These are phyloP conservation scores for Monosporascus sp. DNA, from an alignment of 2,329 filamentous ascomycete species.

Conservation along the genomic window DNA sequence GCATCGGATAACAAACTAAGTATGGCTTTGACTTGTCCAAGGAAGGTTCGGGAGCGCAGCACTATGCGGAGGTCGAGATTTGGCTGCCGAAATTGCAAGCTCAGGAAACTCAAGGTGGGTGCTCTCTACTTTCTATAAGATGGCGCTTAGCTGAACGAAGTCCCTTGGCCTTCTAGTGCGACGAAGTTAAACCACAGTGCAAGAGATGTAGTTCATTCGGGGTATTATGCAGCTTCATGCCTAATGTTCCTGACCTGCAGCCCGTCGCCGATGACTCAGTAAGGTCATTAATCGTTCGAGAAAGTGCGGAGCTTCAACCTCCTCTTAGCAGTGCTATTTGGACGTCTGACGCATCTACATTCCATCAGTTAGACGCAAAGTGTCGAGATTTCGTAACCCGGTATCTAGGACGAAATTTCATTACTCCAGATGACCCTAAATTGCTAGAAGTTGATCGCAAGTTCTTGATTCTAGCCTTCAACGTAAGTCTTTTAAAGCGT, in stretches of 20 bases:
- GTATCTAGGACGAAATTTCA: slow-evolving; percentile 33
- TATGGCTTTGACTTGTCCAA: neutral
- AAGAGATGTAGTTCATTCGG: slow-evolving; percentile 37
- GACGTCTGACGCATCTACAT: slow-evolving; percentile 22
- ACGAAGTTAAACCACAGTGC: slow-evolving; percentile 40
- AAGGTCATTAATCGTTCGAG: slow-evolving; percentile 10
- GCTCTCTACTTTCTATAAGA: neutral
- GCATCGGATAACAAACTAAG: neutral
- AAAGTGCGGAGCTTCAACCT: slow-evolving; percentile 15
- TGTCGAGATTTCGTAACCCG: slow-evolving; percentile 37
- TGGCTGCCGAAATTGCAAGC: slow-evolving; percentile 47
- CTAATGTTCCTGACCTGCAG: slow-evolving; percentile 32
- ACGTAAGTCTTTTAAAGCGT: slow-evolving; percentile 22
- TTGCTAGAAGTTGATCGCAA: slow-evolving; percentile 33
- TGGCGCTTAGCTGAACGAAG: neutral
- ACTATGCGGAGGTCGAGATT: slow-evolving; percentile 32
- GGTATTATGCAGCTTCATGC: slow-evolving; percentile 38
- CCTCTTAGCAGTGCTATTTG: slow-evolving; percentile 18
- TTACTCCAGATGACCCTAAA: slow-evolving; percentile 30
- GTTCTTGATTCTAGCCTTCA: slow-evolving; percentile 33
- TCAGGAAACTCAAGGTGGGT: slow-evolving; percentile 42
- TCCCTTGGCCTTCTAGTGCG: slow-evolving; percentile 32
- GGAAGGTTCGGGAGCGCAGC: slow-evolving; percentile 3
- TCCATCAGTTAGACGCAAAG: slow-evolving; percentile 31
- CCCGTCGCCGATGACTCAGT: slow-evolving; percentile 21